Evolutionary conservation across 148 eudicot species (phyloP), one percentile per base, ranked within the genome.

Genomic region (Nepenthes mirabilis): DNA sequence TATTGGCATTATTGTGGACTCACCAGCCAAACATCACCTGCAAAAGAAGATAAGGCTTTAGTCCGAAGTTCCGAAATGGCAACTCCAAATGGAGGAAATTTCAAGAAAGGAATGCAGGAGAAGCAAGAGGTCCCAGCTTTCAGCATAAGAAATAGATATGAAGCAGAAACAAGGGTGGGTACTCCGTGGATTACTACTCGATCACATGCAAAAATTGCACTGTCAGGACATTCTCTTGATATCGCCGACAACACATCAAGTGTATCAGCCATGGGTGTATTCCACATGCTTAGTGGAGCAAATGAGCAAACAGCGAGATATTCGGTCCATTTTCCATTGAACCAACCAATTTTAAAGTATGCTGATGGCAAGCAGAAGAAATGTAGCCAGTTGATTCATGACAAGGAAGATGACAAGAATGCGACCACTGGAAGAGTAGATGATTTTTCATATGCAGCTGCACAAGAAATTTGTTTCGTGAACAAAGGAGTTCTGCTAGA

Each of bases 1-100:
- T 7, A 82, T 88, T 57, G 96, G 94, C 51, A 69, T 91, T 57
- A 66, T 76, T 56, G 76, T 71, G 13, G 85, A 75, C 59, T 74
- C 79, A 2, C 47, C 62, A 14, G 66, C 61, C 34, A 69, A 74
- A n/a, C n/a, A n/a, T n/a, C n/a, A n/a, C n/a, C n/a, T 50, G 55
- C 35, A 8, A 70, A 59, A 60, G 67, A 73, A 47, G 52, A 34
- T 51, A 75, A 66, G 23, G 60, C 59, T 35, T 50, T 52, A 1
- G 34, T 36, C 43, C 68, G n/a, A 52, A 33, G 11, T 55, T 67
- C 45, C 9, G 70, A 64, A 70, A 71, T 79, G 59, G 62, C 34
- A 57, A 55, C 62, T 14, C 56, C 59, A 35, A 72, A 69, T 60
- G 72, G 54, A 47, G 14, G 11, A 49, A 66, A 69, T 54, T 53